Evolutionary conservation across 2,329 filamentous ascomycete genomes (phyloP), one percentile per base, ranked within the genome.

Genomic region (Hypomyces perniciosus): DNA sequence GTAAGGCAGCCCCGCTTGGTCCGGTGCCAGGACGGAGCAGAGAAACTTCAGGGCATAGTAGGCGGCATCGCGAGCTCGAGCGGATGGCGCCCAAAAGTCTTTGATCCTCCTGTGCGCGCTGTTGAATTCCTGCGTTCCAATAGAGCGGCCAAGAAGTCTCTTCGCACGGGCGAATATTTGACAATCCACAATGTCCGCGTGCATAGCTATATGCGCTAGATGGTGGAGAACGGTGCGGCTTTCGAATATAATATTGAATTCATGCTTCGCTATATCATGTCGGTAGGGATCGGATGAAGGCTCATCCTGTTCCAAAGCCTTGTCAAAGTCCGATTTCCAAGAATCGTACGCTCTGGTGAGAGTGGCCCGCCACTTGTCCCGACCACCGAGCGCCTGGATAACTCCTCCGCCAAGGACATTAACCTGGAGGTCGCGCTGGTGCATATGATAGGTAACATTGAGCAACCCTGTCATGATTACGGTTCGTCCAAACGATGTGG

Each of bases 401-500:
- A 91, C 88, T 9, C 87, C 75, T 1, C 73, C 73, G 5, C 81
- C 90, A 0, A 97, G 77, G 1, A 90, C 90, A 65, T 85, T 92
- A 52, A 96, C 86, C 70, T 96, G 92, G 10, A 96, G 79, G 65
- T 97, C 93, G 62, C 92, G 82, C 66, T 97, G 91, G 64, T 95
- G 93, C 87, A 97, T 92, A 67, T 97, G 92, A 89, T 90, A 97
- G 63, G 88, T 93, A 30, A 97, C 90, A 58, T 90, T 96, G 27
- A 97, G 75, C 29, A 99, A 72, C 0, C 93, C 93, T 1, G 92
- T 87, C 90, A 97, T 97, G 46, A 99, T 76, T 41, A 96, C 90
- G 3, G 88, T 93, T 37, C 93, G 84, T 1, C 92, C 93, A 64
- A 97, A 99, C 0, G 90, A 86, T 65, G 96, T 96, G 3, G 93